These are phyloP conservation scores for Phytophthora macrochlamydospora DNA, from an alignment of 352 stramenopile genomes.

Conservation along the genomic window DNA sequence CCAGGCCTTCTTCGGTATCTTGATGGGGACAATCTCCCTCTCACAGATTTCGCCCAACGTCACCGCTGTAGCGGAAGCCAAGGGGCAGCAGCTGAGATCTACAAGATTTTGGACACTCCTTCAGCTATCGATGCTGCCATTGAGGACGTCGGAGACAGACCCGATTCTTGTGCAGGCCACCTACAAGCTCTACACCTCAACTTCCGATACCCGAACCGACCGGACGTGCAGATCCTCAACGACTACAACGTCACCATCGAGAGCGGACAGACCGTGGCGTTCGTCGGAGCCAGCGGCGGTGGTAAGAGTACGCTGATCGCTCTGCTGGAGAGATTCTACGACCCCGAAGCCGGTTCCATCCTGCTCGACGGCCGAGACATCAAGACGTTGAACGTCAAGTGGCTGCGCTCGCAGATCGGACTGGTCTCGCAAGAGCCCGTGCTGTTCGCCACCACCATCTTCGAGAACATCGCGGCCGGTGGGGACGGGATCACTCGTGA, in stretches of 20 bases:
- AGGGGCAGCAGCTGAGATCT: slow-evolving; percentile 46
- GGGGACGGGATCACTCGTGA: slow-evolving; percentile 59
- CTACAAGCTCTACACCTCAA: slow-evolving; percentile 55
- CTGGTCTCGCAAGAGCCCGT: slow-evolving; percentile 89
- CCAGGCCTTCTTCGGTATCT: slow-evolving; percentile 53
- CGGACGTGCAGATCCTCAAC: slow-evolving; percentile 33
- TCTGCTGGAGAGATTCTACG: slow-evolving; percentile 90
- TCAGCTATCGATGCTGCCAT: slow-evolving; percentile 52
- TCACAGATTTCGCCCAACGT: slow-evolving; percentile 62
- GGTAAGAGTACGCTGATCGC: slow-evolving; percentile 54
- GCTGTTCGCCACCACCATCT: slow-evolving; percentile 89
- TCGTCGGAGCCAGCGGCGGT: slow-evolving; percentile 36
- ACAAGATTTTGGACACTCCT: slow-evolving; percentile 50
- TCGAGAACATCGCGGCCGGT: slow-evolving; percentile 90
- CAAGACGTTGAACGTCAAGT: slow-evolving; percentile 78
- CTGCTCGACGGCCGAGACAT: slow-evolving; percentile 83
- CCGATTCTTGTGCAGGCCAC: slow-evolving; percentile 28
- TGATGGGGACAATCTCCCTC: slow-evolving; percentile 51
- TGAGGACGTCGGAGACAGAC: slow-evolving; percentile 21
- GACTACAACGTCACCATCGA: slow-evolving; percentile 46
- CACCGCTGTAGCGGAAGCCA: slow-evolving; percentile 46
- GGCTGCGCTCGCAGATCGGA: slow-evolving; percentile 64
- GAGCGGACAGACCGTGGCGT: slow-evolving; percentile 35
- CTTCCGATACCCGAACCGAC: slow-evolving; percentile 78
- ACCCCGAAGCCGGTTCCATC: slow-evolving; percentile 70